Conservation (phyloP, 192 early-diverging fungal species). For the Chytriomyces hyalinus region DNA sequence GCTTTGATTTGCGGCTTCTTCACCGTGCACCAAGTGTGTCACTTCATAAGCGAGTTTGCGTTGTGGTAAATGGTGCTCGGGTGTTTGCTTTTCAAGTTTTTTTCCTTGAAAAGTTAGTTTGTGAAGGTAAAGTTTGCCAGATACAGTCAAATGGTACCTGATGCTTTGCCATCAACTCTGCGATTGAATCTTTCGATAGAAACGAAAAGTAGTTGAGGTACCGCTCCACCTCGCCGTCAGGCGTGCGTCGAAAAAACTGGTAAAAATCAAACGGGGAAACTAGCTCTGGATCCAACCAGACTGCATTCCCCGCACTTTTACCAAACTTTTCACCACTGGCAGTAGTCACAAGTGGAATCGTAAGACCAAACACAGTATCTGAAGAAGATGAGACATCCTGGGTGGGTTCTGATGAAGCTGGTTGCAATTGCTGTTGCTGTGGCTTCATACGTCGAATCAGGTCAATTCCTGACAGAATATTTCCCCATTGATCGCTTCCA, state of each 20-base stretch:
- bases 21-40: slow-evolving; percentile 89
- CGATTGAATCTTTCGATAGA: slow-evolving; percentile 65
- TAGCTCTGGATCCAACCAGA: slow-evolving; percentile 86
- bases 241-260: slow-evolving; percentile 85
- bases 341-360: slow-evolving; percentile 85
- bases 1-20: slow-evolving; percentile 66
- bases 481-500: slow-evolving; percentile 98
- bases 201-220: slow-evolving; percentile 86
- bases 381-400: neutral
- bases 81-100: slow-evolving; percentile 43
- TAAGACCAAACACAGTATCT: slow-evolving; percentile 76
- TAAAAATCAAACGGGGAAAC: slow-evolving; percentile 89
- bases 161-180: slow-evolving; percentile 67
- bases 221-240: slow-evolving; percentile 78
- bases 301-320: slow-evolving; percentile 93
- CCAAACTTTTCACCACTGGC: slow-evolving; percentile 95
- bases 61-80: slow-evolving; percentile 78
- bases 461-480: slow-evolving; percentile 92
- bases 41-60: slow-evolving; percentile 77
- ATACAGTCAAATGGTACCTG: slow-evolving; percentile 42
- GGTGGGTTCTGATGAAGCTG: neutral
- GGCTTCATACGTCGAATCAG: slow-evolving; percentile 73
- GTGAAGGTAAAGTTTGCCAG: no score
- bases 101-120: neutral
- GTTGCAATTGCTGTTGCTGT: neutral